Evolutionary conservation across 73 alveolate species (phyloP).

Genomic region (Tetrahymena malaccensis): DNA sequence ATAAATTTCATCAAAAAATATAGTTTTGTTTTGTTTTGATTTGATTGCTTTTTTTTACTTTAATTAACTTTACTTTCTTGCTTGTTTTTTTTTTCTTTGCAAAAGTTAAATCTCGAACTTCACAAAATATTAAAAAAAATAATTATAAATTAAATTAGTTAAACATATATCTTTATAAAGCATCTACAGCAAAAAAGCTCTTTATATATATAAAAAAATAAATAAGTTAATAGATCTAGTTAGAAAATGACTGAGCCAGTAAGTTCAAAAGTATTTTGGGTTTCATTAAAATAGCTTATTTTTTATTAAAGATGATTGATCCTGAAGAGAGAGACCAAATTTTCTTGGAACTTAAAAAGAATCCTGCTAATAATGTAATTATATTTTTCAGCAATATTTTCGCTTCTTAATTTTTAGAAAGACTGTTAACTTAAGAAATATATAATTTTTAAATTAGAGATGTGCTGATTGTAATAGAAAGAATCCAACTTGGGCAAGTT

Average conservation of each 20-base stretch:
- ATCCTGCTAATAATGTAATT: not conserved
- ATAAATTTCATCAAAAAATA: not conserved
- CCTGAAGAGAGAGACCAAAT: not conserved
- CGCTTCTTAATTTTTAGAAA: not conserved
- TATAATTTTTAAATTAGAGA: not conserved
- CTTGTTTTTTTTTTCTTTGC: no score
- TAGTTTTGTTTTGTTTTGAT: not conserved
- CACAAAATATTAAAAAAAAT: not conserved
- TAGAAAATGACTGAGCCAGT: not conserved
- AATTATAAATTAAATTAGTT: not conserved
- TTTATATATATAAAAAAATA: not conserved
- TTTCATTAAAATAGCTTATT: not conserved
- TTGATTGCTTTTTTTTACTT: no score
- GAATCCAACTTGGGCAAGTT: not conserved
- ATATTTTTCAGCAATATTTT: not conserved
- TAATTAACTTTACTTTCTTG: no score
- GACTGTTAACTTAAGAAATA: not conserved
- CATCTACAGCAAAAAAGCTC: not conserved
- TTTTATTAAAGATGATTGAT: not conserved
- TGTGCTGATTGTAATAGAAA: not conserved
- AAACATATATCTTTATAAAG: not conserved
- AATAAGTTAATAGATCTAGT: not conserved
- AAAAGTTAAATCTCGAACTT: not conserved
- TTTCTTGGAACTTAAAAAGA: not conserved
- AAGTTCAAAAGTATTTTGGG: not conserved